Conservation (phyloP, 352 stramenopile genomes). For the Globisporangium spinosum region DNA sequence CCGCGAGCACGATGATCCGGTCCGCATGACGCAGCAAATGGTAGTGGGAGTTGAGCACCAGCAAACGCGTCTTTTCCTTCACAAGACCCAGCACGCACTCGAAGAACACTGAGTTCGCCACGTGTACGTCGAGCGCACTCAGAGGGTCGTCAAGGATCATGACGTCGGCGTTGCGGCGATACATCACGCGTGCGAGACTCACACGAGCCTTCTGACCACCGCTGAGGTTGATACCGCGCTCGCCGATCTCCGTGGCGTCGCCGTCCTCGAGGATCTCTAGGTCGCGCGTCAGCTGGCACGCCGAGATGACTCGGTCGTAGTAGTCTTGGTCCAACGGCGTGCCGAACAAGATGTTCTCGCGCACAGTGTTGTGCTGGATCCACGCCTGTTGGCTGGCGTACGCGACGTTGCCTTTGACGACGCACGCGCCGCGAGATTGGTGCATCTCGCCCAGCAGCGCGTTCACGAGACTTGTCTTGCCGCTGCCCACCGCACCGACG, state of each 20-base stretch:
- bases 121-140: slow-evolving; percentile 52
- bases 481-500: slow-evolving; percentile 45
- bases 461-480: slow-evolving; percentile 50
- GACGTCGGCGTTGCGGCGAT: slow-evolving; percentile 50
- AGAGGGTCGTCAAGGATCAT: slow-evolving; percentile 64
- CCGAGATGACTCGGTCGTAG: slow-evolving; percentile 50
- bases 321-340: slow-evolving; percentile 30
- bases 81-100: slow-evolving; percentile 31
- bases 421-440: slow-evolving; percentile 19
- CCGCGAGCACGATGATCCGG: slow-evolving; percentile 32
- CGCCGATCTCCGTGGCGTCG: slow-evolving; percentile 93
- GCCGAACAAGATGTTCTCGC: slow-evolving; percentile 61
- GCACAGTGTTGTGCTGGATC: slow-evolving; percentile 46
- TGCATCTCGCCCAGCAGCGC: slow-evolving; percentile 49
- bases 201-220: slow-evolving; percentile 81
- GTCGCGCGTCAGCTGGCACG: slow-evolving; percentile 85
- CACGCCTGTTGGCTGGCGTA: slow-evolving; percentile 44
- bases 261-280: slow-evolving; percentile 84
- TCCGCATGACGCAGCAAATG: slow-evolving; percentile 34
- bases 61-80: slow-evolving; percentile 27
- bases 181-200: slow-evolving; percentile 52
- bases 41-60: slow-evolving; percentile 45
- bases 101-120: slow-evolving; percentile 36
- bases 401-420: slow-evolving; percentile 30
- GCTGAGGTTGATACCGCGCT: slow-evolving; percentile 78